Evolutionary conservation across 1,284 basidiomycete genomes (phyloP).

Genomic region (Thecaphora frezii): DNA sequence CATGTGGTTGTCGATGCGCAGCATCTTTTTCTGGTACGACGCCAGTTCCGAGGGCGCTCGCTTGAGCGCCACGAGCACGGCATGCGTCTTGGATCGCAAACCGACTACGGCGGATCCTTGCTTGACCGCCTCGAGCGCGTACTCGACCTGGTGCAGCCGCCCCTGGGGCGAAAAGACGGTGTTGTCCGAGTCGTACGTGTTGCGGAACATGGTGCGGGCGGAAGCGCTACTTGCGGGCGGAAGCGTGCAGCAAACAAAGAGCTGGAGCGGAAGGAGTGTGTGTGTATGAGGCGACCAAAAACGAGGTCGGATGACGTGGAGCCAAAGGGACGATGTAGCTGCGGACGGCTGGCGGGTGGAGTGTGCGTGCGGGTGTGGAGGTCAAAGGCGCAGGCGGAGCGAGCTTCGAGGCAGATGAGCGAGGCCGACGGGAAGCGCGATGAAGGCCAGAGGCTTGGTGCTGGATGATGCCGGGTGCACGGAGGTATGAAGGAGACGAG

Average conservation of each 20-base stretch:
- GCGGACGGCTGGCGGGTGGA: too few species aligned
- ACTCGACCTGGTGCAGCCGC: slow-evolving; percentile 87
- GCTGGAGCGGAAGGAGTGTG: not conserved
- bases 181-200: slow-evolving; percentile 58
- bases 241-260: not conserved
- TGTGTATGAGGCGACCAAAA: too few species aligned
- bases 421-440: too few species aligned
- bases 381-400: too few species aligned
- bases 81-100: slow-evolving; percentile 89
- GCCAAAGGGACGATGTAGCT: too few species aligned
- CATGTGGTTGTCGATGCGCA: slow-evolving; percentile 97
- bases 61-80: slow-evolving; percentile 91
- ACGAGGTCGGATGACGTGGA: too few species aligned
- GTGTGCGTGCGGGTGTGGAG: too few species aligned
- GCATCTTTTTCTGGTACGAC: slow-evolving; percentile 99
- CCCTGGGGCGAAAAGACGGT: slow-evolving; percentile 59
- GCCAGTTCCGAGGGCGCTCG: slow-evolving; percentile 98
- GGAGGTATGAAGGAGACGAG: too few species aligned
- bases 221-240: too few species aligned
- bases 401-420: too few species aligned
- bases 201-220: slow-evolving; percentile 49
- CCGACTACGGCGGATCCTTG: slow-evolving; percentile 98
- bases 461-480: too few species aligned
- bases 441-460: too few species aligned
- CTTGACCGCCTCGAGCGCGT: slow-evolving; percentile 98